Evolutionary conservation across 208 protist genomes (phyloP).

Genomic region (Acanthamoeba castellanii): DNA sequence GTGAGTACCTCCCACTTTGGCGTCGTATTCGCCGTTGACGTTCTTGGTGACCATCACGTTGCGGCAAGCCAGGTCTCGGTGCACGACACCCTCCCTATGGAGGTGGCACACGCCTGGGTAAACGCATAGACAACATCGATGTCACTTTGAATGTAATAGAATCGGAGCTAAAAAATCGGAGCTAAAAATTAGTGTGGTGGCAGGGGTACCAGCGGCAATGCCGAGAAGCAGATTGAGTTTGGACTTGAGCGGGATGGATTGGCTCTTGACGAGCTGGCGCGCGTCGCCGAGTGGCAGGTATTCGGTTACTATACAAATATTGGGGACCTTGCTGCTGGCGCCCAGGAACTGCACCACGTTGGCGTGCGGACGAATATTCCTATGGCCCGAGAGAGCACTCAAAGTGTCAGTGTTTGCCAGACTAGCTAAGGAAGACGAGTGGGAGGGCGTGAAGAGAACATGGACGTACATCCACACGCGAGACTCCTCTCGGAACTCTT

Average conservation of each 20-base stretch:
- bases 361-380: conserved; percentile 71
- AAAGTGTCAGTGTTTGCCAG: too few relatives aligned
- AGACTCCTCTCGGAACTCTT: conserved; percentile 42
- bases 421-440: not conserved
- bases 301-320: conserved; percentile 73
- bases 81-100: conserved; percentile 73
- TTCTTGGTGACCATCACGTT: conserved; percentile 70
- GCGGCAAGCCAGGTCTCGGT: conserved; percentile 68
- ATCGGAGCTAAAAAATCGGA: too few relatives aligned
- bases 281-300: conserved; percentile 65
- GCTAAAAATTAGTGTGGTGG: too few relatives aligned
- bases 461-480: conserved; percentile 45
- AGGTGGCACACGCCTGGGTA: conserved; percentile 64
- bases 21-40: conserved; percentile 57
- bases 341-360: conserved; percentile 71
- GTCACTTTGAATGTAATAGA: not conserved
- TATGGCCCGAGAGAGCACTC: not conserved
- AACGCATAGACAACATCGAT: not conserved
- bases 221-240: conserved; percentile 50
- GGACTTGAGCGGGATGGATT: conserved; percentile 50
- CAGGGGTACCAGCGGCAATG: conserved; percentile 11
- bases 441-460: not conserved
- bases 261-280: conserved; percentile 41
- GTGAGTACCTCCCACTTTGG: conserved; percentile 41
- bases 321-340: conserved; percentile 2